A percentile compares a stretch with the other conserved stretches of the same genome.
Evolutionary conservation across 2,329 filamentous ascomycete species (phyloP).

Genomic region (Arthrobotrys sphaeroides): DNA sequence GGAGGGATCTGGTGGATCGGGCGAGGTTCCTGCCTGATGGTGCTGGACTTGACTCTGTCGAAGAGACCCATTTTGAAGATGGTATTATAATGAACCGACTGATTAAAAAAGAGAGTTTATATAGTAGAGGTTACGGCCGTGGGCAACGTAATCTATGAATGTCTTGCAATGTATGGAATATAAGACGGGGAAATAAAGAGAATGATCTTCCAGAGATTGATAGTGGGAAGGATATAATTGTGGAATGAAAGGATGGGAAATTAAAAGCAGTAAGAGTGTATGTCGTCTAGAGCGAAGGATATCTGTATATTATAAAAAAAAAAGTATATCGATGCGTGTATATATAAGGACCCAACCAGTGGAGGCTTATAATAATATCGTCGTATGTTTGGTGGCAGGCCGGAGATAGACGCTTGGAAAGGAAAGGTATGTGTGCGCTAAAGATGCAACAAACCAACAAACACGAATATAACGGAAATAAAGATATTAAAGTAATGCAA

Average conservation of each 20-base stretch:
- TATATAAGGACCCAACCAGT: slow-evolving; percentile 11
- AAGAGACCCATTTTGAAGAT: slow-evolving; percentile 46
- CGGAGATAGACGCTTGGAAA: neutral
- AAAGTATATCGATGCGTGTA: too few relatives aligned
- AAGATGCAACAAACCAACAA: slow-evolving; percentile 42
- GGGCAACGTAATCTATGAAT: slow-evolving; percentile 24
- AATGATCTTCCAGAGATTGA: slow-evolving; percentile 44
- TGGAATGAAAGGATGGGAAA: neutral
- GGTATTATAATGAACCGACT: neutral
- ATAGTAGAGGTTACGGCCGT: slow-evolving; percentile 29
- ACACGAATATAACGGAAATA: neutral
- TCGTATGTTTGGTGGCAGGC: neutral
- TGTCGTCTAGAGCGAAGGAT: neutral
- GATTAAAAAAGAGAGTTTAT: neutral
- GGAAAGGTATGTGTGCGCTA: slow-evolving; percentile 32
- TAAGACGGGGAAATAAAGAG: neutral
- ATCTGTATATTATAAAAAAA: neutral
- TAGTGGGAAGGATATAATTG: neutral
- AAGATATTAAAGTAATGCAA: slow-evolving; percentile 19
- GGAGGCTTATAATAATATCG: neutral
- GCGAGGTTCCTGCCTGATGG: slow-evolving; percentile 38
- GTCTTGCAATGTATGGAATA: slow-evolving; percentile 1
- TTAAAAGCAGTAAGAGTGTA: neutral
- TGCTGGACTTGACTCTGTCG: slow-evolving; percentile 51
- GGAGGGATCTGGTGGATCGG: slow-evolving; percentile 45